Evolutionary conservation across 306 rosid species (phyloP), one percentile per base, ranked within the genome.

Genomic region (Fragaria ananassa): DNA sequence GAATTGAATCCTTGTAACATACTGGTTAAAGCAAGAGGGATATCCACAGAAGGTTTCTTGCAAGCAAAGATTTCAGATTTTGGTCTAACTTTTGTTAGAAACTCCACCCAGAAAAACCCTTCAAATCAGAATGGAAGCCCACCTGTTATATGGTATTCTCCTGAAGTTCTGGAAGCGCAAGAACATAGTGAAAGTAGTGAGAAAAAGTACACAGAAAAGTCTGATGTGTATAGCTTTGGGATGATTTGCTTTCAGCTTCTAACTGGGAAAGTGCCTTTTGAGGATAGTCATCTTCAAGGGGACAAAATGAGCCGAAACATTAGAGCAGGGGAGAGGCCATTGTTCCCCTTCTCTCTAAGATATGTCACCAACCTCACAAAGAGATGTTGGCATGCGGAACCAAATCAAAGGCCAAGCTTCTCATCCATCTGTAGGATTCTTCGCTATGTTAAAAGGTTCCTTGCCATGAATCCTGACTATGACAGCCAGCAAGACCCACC

Each of bases 211-310:
- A 79, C 87, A 8, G 96, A 95, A 77, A 95, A 95, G 76, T 79
- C 96, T 5, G 97, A 95, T 74, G 91, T 95, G 53, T 95, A 95
- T 76, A 92, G 98, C 78, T 95, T 92, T 35, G 97, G 88, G 76
- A 95, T 95, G 98, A 89, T 92, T 79, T 95, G 97, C 92, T 90
- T 95, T 78, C 96, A 95, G 77, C 89, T 95, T 76, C 80, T 92
- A 57, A 92, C 97, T 0, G 97, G 98, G 39, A 89, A 95, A 86
- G 97, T 90, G 53, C 97, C 98, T 66, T 92, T 95, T 62, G 98
- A 95, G 85, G 98, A 92, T 37, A 80, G 91, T 76, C 97, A 90
- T 82, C 92, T 90, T 67, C 97, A 92, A 85, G 97, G 95, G 71
- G 97, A 94, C 78, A 92, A 92, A 78, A 92, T 89, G 96, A 95